Conservation (phyloP, 176 grass and related monocot genomes). For the Oryza meridionalis region DNA sequence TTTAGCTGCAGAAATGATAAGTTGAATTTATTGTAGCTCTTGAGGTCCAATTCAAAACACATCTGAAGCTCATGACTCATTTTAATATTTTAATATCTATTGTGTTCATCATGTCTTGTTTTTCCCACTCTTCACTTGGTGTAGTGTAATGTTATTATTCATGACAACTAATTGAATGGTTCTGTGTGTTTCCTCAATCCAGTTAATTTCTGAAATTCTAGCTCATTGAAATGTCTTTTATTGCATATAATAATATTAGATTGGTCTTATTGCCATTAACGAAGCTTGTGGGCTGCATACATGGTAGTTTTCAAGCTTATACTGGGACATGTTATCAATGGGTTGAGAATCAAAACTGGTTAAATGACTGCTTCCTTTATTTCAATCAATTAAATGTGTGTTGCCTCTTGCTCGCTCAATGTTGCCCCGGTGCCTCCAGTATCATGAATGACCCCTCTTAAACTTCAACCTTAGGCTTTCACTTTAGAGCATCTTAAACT, state of each 20-base stretch:
- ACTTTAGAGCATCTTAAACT: conserved; percentile 37
- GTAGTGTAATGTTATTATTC: conserved; percentile 2
- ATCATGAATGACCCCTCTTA: conserved; percentile 10
- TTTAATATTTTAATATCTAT: background rate
- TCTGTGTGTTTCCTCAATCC: background rate
- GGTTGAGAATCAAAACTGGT: background rate
- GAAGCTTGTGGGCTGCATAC: background rate
- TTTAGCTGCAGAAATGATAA: conserved; percentile 5
- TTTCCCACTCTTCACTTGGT: conserved; percentile 7
- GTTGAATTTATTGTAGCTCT: background rate
- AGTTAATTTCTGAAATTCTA: background rate
- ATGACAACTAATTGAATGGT: conserved; percentile 8
- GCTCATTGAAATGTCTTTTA: background rate
- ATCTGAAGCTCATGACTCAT: background rate
- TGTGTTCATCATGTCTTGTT: conserved; percentile 18
- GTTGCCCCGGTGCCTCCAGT: background rate
- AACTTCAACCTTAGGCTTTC: conserved; percentile 14
- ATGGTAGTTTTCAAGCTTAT: conserved; percentile 28
- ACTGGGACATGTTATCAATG: background rate
- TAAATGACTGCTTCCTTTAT: conserved; percentile 11
- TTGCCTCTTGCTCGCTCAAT: background rate
- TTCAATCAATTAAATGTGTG: conserved; percentile 4
- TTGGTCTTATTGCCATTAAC: background rate
- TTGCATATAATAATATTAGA: background rate
- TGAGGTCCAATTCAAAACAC: background rate